A percentile compares a stretch with the other conserved stretches of the same genome.
phyloP scores from a whole-genome alignment of 768 basidiomycete genomes.

The Mycena floridula region DNA sequence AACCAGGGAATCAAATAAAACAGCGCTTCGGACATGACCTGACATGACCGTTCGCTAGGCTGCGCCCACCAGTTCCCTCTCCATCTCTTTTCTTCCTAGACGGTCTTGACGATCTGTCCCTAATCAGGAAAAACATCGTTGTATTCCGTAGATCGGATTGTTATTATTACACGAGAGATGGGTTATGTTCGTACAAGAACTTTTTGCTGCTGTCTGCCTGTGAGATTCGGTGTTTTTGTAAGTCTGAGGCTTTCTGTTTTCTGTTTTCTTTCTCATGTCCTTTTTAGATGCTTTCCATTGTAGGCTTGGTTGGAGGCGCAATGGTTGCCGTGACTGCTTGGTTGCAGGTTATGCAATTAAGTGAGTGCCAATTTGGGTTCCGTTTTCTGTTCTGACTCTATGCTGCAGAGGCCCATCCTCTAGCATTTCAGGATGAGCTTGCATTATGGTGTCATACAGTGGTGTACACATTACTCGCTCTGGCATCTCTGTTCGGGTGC shows the following conservation, averaged over 20 bases:
- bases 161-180: too few species aligned
- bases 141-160: too few species aligned
- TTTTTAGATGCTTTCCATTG: conserved; percentile 34
- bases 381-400: neutral
- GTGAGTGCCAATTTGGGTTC: conserved; percentile 26
- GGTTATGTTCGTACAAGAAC: conserved; percentile 45
- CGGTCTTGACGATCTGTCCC: too few species aligned
- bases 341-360: conserved; percentile 35
- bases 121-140: too few species aligned
- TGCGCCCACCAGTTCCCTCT: too few species aligned
- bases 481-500: conserved; percentile 47
- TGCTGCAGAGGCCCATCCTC: conserved; percentile 24
- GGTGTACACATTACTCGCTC: conserved; percentile 40
- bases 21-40: too few species aligned
- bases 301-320: conserved; percentile 36
- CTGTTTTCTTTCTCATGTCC: conserved; percentile 5
- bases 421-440: conserved; percentile 29
- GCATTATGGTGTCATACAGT: conserved; percentile 42
- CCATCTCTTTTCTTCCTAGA: too few species aligned
- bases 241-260: conserved; percentile 9
- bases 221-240: conserved; percentile 58
- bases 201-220: conserved; percentile 64
- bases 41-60: too few species aligned
- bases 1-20: too few species aligned
- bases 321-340: conserved; percentile 40